Evolutionary conservation across 768 basidiomycete species (phyloP).

Genomic region (Mycena vulgaris): DNA sequence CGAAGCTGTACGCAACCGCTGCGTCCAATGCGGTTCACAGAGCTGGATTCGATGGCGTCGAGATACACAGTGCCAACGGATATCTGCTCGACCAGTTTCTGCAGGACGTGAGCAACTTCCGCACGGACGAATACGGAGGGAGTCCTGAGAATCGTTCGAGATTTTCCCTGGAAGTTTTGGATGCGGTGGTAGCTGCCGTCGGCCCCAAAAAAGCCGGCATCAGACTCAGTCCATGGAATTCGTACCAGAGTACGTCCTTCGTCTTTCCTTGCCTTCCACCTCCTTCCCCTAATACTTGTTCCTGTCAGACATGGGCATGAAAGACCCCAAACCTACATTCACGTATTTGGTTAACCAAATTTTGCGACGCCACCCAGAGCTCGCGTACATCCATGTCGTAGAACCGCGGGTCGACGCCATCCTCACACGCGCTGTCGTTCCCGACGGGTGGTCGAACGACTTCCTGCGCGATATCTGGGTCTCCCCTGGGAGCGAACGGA

Average conservation of each 20-base stretch:
- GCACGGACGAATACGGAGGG: slow-evolving; percentile 48
- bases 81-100: slow-evolving; percentile 75
- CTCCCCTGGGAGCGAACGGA: not conserved
- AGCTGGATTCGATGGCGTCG: slow-evolving; percentile 55
- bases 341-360: slow-evolving; percentile 62
- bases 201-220: slow-evolving; percentile 4
- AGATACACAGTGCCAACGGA: slow-evolving; percentile 61
- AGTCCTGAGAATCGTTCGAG: slow-evolving; percentile 1
- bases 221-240: not conserved
- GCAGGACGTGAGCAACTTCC: slow-evolving; percentile 68
- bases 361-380: slow-evolving; percentile 56
- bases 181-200: slow-evolving; percentile 2
- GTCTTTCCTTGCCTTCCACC: not conserved
- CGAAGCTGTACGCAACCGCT: slow-evolving; percentile 64
- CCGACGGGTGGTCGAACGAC: slow-evolving; percentile 28
- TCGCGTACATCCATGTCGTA: slow-evolving; percentile 68
- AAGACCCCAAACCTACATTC: slow-evolving; percentile 70
- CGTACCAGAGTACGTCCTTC: slow-evolving; percentile 7
- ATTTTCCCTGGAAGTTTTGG: slow-evolving; percentile 3
- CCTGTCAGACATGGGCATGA: slow-evolving; percentile 67
- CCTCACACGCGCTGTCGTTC: slow-evolving; percentile 1
- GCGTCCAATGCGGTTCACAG: slow-evolving; percentile 48
- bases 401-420: slow-evolving; percentile 57
- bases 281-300: slow-evolving; percentile 25
- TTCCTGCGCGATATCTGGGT: not conserved